Evolutionary conservation across 2,329 filamentous ascomycete genomes (phyloP), one percentile per base, ranked within the genome.

Genomic region (Microdochium paspali): DNA sequence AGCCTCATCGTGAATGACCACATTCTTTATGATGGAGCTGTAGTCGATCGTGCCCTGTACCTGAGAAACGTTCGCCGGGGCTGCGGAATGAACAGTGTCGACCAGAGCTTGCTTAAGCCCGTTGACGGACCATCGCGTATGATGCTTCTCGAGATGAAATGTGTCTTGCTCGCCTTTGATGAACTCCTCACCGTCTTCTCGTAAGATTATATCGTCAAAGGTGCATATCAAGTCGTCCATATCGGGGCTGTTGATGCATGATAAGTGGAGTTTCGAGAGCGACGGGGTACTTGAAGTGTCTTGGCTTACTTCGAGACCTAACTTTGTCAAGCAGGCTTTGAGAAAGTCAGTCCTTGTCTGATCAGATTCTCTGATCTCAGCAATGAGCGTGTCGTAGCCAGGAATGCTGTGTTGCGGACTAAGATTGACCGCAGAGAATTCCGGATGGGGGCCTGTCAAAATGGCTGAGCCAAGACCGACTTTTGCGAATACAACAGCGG

Each of bases 391-490:
- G 15, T 77, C 73, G 61, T 94, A 97, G 1, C 78, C 77, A 0
- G 85, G 80, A 0, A 85, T 69, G 10, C 78, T 75, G 6, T 82
- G 76, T 4, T 85, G 80, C 6, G 76, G 79, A 51, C 82, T 76
- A 6, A 97, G 74, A 58, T 95, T 95, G 42, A 73, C 78, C 1
- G 87, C 79, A 3, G 90, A 84, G 61, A 97, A 97, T 87, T 98
- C 93, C 46, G 91, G 91, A 72, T 98, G 93, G 32, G 90, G 87
- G 0, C 90, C 90, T 1, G 87, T 94, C 18, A 98, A 66, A 5
- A 97, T 67, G 1, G 80, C 88, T 32, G 79, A 79, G 2, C 93
- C 93, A 42, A 89, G 79, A 1, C 90, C 90, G 42, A 95, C 76
- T 52, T 83, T 86, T 58, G 90, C 87, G 59, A 89, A 88, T 1